Conservation (phyloP, 768 basidiomycete species). For the Leccinum obscurum region DNA sequence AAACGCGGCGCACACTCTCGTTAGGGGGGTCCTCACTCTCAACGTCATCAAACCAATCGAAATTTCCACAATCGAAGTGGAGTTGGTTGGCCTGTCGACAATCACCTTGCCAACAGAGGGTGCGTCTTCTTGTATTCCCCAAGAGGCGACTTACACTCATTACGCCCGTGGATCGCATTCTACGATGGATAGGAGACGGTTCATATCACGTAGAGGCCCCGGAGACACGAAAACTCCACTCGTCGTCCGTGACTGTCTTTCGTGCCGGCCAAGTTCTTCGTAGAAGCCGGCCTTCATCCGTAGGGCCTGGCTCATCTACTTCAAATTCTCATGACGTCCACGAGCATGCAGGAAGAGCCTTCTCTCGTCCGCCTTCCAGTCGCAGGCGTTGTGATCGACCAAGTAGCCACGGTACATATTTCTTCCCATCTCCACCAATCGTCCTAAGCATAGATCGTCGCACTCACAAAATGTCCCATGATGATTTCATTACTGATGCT, state of each 20-base stretch:
- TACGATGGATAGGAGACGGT: constrained; percentile 50
- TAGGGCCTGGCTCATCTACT: constrained; percentile 23
- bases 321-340: constrained; percentile 3
- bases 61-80: constrained; percentile 83
- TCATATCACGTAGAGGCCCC: constrained; percentile 69
- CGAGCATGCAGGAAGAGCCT: background rate
- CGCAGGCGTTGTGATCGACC: constrained; percentile 10
- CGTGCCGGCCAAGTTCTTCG: constrained; percentile 50
- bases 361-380: constrained; percentile 1
- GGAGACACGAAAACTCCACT: constrained; percentile 74
- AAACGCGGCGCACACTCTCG: constrained; percentile 56
- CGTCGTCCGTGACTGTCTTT: constrained; percentile 74
- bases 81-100: constrained; percentile 66
- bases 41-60: constrained; percentile 74
- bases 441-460: background rate
- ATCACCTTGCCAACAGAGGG: constrained; percentile 83
- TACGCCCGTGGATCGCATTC: background rate
- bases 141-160: constrained; percentile 1
- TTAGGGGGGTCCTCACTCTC: constrained; percentile 66
- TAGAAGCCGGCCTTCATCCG: constrained; percentile 20
- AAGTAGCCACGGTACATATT: constrained; percentile 3
- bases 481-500: background rate
- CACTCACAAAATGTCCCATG: background rate
- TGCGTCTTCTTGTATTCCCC: constrained; percentile 35
- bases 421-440: background rate